phyloP scores from a whole-genome alignment of 2,329 filamentous ascomycete species.

The Talaromyces albobiverticillius region DNA sequence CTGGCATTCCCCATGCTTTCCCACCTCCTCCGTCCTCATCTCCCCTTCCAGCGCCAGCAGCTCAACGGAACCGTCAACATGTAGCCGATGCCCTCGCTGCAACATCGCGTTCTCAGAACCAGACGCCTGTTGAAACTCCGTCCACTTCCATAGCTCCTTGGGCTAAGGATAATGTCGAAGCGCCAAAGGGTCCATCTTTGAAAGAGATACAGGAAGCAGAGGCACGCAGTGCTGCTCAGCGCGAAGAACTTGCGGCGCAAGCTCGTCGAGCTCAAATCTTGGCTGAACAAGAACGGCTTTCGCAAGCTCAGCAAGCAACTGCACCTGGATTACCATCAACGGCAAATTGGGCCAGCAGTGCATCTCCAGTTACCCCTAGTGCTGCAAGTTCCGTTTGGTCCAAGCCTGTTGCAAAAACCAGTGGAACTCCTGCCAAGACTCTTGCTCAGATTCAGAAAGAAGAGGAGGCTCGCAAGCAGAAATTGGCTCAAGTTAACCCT shows the following conservation, averaged over 20 bases:
- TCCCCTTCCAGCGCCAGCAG: conserved; percentile 82
- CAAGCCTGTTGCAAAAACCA: conserved; percentile 44
- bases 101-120: conserved; percentile 69
- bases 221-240: conserved; percentile 85
- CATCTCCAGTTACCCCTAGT: conserved; percentile 65
- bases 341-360: conserved; percentile 79
- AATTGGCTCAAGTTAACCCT: conserved; percentile 53
- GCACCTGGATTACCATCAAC: conserved; percentile 73
- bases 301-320: conserved; percentile 62
- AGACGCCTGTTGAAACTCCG: conserved; percentile 67
- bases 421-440: conserved; percentile 57
- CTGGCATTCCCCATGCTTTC: conserved; percentile 65
- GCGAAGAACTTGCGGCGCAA: conserved; percentile 75
- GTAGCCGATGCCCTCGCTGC: conserved; percentile 70
- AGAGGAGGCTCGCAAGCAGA: conserved; percentile 85
- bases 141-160: conserved; percentile 84
- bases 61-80: conserved; percentile 79
- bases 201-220: conserved; percentile 97
- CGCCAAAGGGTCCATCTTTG: conserved; percentile 81
- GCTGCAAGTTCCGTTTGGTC: conserved; percentile 39
- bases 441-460: conserved; percentile 95
- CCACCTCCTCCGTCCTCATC: conserved; percentile 73
- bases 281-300: conserved; percentile 74
- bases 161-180: conserved; percentile 77
- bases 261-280: conserved; percentile 65